phyloP scores from a whole-genome alignment of 192 early-diverging fungal species.

The Umbelopsis sp. region DNA sequence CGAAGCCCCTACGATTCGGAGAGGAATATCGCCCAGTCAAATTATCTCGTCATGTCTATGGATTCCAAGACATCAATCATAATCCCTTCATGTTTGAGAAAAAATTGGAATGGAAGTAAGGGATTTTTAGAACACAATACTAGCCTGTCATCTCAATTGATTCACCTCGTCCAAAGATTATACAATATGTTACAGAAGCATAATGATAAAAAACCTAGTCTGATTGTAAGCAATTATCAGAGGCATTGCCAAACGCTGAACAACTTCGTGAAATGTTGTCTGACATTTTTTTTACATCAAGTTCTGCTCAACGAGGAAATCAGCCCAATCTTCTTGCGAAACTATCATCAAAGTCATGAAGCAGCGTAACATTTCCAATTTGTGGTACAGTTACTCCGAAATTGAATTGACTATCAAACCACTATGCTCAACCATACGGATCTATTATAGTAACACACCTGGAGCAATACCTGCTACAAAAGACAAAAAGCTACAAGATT shows the following conservation, averaged over 20 bases:
- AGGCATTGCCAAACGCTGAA: too few species aligned
- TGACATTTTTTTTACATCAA: not conserved
- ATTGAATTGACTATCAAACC: not conserved
- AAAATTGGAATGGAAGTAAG: conserved; percentile 54
- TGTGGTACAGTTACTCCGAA: not conserved
- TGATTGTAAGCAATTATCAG: conserved; percentile 34
- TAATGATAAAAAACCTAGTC: conserved; percentile 30
- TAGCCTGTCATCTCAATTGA: not conserved
- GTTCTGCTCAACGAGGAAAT: conserved; percentile 47
- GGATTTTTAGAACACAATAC: not conserved
- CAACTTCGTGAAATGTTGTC: not conserved
- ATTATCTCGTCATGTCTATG: conserved; percentile 54
- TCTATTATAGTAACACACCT: not conserved
- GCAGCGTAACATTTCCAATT: not conserved
- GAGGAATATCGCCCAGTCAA: conserved; percentile 72
- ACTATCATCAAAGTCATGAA: conserved; percentile 36
- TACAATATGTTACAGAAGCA: conserved; percentile 40
- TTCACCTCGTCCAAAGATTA: conserved; percentile 23
- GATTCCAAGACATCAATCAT: conserved; percentile 33
- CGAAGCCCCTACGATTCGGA: conserved; percentile 46
- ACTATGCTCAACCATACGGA: not conserved
- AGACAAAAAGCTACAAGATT: conserved; percentile 35
- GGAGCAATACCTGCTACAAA: conserved; percentile 4
- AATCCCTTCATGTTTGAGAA: conserved; percentile 62
- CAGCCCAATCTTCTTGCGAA: conserved; percentile 39